Evolutionary conservation across 75 land plant species (phyloP), one percentile per base, ranked within the genome.

Genomic region (Pinus albicaulis): DNA sequence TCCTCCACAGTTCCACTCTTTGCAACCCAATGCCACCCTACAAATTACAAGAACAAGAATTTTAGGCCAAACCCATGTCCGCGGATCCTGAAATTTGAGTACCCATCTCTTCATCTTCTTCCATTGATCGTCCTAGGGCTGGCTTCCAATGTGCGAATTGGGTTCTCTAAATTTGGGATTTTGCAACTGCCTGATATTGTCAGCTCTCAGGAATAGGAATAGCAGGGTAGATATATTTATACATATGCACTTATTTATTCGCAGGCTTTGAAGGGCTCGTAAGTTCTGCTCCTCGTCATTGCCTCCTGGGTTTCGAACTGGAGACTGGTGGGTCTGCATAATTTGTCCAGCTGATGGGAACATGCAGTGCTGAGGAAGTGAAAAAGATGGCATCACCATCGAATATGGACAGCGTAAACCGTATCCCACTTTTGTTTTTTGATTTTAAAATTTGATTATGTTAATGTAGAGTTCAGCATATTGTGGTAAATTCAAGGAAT

Each of bases 311-410:
- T 28, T 63, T 13, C 17, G 11, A 28, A 28, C 28, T 23, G 28
- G 19, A 63, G 66, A 63, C 66, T 63, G 36, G 19, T 28, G 16
- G 66, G 17, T 23, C 28, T 28, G 17, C 28, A 34, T 28, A 34
- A 28, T 63, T 28, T 26, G 31, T 26, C 20, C 34, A 28, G 38
- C 66, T 28, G 66, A 34, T 63, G 36, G 64, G 20, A 63, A 3
- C 38, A 5, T 28, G 6, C 36, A 63, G 17, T 63, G 66, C 66
- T 31, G 66, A 28, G 66, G 31, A 63, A 63, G 38, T 17, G 34
- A 28, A 63, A 4, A 63, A 62, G 66, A 31, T 63, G 66, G 66
- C 38, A 63, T 63, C 66, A 28, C 36, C 38, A 28, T 63, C 66
- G 24, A 34, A 63, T 7, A 63, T 11, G 66, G 66, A 63, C 66